A percentile compares a stretch with the other conserved stretches of the same genome.
Evolutionary conservation across 2,329 filamentous ascomycete genomes (phyloP).

Genomic region (Cercospora sp.): DNA sequence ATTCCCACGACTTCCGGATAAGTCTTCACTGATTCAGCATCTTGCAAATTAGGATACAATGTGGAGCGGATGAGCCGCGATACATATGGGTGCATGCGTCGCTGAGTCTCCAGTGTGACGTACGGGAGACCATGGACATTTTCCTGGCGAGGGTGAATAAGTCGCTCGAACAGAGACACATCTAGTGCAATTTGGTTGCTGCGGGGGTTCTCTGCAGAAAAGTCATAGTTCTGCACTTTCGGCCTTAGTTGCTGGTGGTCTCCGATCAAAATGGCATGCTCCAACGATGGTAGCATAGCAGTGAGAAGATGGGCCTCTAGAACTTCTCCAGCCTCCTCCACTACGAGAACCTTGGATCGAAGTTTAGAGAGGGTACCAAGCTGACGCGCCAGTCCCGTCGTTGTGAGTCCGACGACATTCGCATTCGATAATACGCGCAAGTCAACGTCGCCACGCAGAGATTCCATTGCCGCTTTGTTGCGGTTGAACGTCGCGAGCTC

Average conservation of each 20-base stretch:
- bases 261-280: constrained; percentile 65
- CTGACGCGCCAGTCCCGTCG: constrained; percentile 58
- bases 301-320: constrained; percentile 64
- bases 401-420: constrained; percentile 61
- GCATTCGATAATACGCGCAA: constrained; percentile 46
- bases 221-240: constrained; percentile 56
- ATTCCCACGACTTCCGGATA: constrained; percentile 53
- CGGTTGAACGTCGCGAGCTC: constrained; percentile 14
- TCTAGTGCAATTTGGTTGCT: constrained; percentile 55
- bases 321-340: constrained; percentile 68
- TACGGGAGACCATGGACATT: constrained; percentile 15
- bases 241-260: constrained; percentile 65
- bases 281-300: constrained; percentile 58
- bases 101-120: constrained; percentile 57
- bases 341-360: constrained; percentile 31
- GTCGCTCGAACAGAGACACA: constrained; percentile 62
- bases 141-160: constrained; percentile 43
- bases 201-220: constrained; percentile 55
- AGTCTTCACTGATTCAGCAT: constrained; percentile 41
- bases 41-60: constrained; percentile 59
- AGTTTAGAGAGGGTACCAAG: constrained; percentile 58
- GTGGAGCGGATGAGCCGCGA: constrained; percentile 59
- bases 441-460: constrained; percentile 39
- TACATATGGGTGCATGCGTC: constrained; percentile 66
- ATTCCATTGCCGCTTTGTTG: too few relatives aligned